Evolutionary conservation across 352 stramenopile species (phyloP), one percentile per base, ranked within the genome.

Genomic region (Phytophthora hibernalis): DNA sequence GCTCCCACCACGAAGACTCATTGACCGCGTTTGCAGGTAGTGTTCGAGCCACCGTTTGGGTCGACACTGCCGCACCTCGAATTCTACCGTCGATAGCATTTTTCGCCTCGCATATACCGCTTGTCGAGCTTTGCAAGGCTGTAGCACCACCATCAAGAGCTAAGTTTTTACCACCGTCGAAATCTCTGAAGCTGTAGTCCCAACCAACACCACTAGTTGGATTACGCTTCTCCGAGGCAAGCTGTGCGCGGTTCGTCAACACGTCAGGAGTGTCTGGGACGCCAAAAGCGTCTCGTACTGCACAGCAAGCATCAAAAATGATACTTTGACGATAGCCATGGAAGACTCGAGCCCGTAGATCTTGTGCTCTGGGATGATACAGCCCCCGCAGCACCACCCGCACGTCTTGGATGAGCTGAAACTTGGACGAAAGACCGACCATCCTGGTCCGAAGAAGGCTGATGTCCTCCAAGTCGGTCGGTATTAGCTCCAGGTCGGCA

Each of bases 141-240:
- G 77, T 91, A 1, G 86, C 81, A 0, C 79, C 59, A 1, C 82
- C 85, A 42, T 76, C 62, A 0, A 76, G 51, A 1, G 86, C 88
- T 16, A 95, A 65, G 54, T 95, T 96, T 16, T 50, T 54, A 5
- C 30, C 31, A 8, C 42, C 50, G 5, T 56, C 52, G 4, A 87
- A 75, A 43, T 94, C 86, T 12, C 70, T 70, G 42, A 96, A 95
- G 4, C 68, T 72, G 51, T 93, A 93, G 61, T 95, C 88, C 51
- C 65, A 86, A 1, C 88, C 88, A 9, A 91, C 70, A 2, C 82
- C 86, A 22, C 79, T 93, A 16, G 75, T 90, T 5, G 79, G 74
- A 44, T 90, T 89, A 0, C 51, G 43, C 7, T 73, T 47, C 9
- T 80, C 78, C 2, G 77, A 68, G 18, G 72, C 56, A 35, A 85